Conservation (phyloP, 768 basidiomycete genomes). For the Auricularia sp. region DNA sequence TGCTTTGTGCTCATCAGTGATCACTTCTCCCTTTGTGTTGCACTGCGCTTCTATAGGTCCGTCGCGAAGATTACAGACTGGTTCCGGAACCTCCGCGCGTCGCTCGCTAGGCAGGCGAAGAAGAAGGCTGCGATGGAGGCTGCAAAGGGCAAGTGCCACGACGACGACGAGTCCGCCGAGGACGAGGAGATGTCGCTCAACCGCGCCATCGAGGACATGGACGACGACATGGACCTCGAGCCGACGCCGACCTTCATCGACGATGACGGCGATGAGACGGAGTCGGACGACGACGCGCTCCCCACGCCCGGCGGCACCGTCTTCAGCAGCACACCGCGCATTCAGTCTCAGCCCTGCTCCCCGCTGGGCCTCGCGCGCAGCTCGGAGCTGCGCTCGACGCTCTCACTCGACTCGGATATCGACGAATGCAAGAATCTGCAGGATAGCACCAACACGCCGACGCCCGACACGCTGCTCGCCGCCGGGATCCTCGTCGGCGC, state of each 20-base stretch:
- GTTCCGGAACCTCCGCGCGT: slow-evolving; percentile 12
- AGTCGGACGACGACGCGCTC: slow-evolving; percentile 4
- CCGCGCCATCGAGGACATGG: slow-evolving; percentile 1
- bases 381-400: no score
- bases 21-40: background rate
- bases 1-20: background rate
- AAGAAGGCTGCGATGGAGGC: slow-evolving; percentile 34
- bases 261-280: slow-evolving; percentile 3
- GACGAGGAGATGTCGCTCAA: slow-evolving; percentile 14
- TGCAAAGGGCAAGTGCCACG: slow-evolving; percentile 20
- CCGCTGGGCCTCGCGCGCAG: no score
- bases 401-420: no score
- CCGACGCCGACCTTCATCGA: background rate
- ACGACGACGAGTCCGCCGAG: slow-evolving; percentile 9
- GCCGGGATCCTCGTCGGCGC: no score
- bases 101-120: slow-evolving; percentile 27
- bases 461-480: no score
- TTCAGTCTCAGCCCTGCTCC: background rate
- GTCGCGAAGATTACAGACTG: background rate
- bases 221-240: slow-evolving; percentile 1
- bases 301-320: background rate
- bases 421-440: no score
- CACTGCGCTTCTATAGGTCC: background rate
- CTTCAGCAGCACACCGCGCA: background rate
- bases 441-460: no score